Evolutionary conservation across 2,329 filamentous ascomycete genomes (phyloP).

Genomic region (Diaporthe velutina): DNA sequence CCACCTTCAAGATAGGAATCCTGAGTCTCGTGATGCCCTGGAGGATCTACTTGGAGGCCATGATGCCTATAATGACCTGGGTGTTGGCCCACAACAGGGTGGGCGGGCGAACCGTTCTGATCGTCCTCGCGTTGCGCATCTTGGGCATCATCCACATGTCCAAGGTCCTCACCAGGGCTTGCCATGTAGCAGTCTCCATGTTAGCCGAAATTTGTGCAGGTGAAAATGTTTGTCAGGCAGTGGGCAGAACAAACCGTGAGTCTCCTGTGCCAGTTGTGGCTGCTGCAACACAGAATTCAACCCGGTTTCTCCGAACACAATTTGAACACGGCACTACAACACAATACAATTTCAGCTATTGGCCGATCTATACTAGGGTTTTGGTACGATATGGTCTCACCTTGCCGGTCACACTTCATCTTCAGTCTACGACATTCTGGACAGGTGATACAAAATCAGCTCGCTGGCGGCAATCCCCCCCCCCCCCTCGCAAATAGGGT

Average conservation of each 20-base stretch:
- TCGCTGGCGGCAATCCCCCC: neutral
- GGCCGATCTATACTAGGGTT: neutral
- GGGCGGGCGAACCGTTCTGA: neutral
- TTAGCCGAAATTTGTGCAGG: neutral
- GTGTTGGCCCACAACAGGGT: too few species aligned
- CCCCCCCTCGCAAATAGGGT: neutral
- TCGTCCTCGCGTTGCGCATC: neutral
- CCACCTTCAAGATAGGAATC: neutral
- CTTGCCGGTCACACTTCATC: conserved; percentile 17
- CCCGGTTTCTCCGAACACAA: neutral
- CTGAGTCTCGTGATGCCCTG: neutral
- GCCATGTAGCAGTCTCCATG: neutral
- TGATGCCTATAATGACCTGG: neutral
- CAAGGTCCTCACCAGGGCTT: neutral
- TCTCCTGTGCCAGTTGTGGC: neutral
- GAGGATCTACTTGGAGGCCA: neutral
- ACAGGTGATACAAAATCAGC: neutral
- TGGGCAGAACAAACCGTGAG: neutral
- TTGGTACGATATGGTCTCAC: neutral
- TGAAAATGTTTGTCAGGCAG: too few species aligned
- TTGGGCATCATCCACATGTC: neutral
- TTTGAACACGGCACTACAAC: conserved; percentile 5
- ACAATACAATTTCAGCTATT: neutral
- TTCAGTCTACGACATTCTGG: conserved; percentile 16
- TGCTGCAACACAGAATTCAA: neutral